These are phyloP conservation scores for Akanthomyces muscarius DNA, from an alignment of 2,329 filamentous ascomycete species.

Conservation along the genomic window DNA sequence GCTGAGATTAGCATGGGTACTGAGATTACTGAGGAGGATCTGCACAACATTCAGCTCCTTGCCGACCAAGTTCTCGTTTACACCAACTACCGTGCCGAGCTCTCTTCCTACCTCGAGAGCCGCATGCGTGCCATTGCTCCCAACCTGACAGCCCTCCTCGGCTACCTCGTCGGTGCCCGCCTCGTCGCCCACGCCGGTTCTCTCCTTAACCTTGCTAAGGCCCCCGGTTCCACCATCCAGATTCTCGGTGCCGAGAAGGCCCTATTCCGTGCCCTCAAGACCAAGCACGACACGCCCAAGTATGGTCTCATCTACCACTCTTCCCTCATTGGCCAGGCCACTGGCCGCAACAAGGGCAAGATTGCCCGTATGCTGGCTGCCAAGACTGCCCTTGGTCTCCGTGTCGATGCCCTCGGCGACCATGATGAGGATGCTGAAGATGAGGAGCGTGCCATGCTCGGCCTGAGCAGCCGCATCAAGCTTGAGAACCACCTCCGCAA, in stretches of 20 bases:
- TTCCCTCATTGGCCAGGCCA: constrained; percentile 92
- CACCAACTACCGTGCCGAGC: constrained; percentile 82
- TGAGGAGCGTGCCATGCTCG: constrained; percentile 80
- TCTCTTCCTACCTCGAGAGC: constrained; percentile 82
- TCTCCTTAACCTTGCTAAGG: constrained; percentile 91
- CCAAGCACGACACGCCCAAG: constrained; percentile 98
- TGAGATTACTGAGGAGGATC: constrained; percentile 87
- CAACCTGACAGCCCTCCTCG: constrained; percentile 89
- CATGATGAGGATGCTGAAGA: constrained; percentile 70
- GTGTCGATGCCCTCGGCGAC: constrained; percentile 71
- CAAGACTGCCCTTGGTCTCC: constrained; percentile 88
- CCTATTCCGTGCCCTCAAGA: constrained; percentile 96
- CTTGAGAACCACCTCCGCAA: constrained; percentile 72
- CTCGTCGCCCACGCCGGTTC: constrained; percentile 94
- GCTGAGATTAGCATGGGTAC: constrained; percentile 98
- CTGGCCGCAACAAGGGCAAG: constrained; percentile 98
- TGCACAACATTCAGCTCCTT: constrained; percentile 86
- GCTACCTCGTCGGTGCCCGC: constrained; percentile 88
- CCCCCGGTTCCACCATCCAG: constrained; percentile 91
- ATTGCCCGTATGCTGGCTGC: constrained; percentile 94
- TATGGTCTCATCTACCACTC: constrained; percentile 94
- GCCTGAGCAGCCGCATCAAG: constrained; percentile 65
- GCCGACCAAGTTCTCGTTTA: constrained; percentile 92
- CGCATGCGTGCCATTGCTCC: constrained; percentile 97
- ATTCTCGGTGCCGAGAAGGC: constrained; percentile 98